Conservation (phyloP, 2,329 filamentous ascomycete genomes). For the Neofusicoccum sp. region DNA sequence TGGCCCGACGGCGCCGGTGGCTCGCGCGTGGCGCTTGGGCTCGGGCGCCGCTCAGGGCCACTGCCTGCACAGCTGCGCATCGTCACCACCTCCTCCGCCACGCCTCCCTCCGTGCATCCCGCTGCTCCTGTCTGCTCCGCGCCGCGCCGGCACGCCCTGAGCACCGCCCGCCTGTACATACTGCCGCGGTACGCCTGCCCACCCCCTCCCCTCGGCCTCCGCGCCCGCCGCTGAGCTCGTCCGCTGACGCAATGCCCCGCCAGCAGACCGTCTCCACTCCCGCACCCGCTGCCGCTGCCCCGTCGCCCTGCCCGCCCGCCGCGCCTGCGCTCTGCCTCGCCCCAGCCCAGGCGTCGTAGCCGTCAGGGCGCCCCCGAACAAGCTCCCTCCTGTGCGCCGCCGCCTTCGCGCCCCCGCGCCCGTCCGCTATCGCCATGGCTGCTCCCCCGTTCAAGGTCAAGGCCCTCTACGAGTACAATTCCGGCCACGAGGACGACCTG, state of each 20-base stretch:
- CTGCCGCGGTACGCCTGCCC: neutral
- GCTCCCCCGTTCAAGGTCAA: conserved; percentile 75
- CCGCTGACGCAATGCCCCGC: conserved; percentile 20
- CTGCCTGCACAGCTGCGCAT: conserved; percentile 3
- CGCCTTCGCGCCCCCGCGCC: conserved; percentile 7
- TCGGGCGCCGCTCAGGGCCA: conserved; percentile 11
- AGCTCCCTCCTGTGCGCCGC: neutral
- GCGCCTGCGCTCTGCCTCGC: neutral
- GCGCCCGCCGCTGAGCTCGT: neutral
- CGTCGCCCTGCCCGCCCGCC: neutral
- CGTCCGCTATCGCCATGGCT: conserved; percentile 13
- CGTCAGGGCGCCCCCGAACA: neutral
- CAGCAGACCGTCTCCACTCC: conserved; percentile 12
- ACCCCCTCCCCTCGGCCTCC: neutral
- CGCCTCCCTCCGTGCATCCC: conserved; percentile 1
- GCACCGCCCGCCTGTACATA: neutral
- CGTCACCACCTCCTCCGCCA: conserved; percentile 7
- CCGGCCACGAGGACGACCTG: conserved; percentile 91
- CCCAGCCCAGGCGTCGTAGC: neutral
- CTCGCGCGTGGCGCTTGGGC: neutral
- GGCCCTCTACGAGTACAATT: conserved; percentile 91
- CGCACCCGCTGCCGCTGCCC: neutral
- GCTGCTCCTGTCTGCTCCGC: neutral
- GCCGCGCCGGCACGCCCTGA: neutral
- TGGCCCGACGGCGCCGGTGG: neutral